Percentiles rank a stretch among this genome's conserved stretches.
Conservation (phyloP, 2,329 filamentous ascomycete species). For the Boeremia lycopersici region DNA sequence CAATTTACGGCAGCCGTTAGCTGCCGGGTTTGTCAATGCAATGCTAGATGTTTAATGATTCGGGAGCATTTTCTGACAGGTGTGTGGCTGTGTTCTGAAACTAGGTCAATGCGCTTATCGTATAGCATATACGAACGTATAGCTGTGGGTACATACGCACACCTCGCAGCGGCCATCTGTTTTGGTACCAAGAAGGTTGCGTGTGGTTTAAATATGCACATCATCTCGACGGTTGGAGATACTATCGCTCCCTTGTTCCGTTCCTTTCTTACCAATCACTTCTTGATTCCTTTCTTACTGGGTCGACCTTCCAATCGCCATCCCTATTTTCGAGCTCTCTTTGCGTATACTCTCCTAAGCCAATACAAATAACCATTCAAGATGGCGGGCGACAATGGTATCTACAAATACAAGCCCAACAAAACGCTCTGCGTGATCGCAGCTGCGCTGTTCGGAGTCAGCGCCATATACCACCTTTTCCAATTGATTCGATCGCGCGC, state of each 20-base stretch:
- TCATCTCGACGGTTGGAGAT: neutral
- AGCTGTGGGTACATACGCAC: neutral
- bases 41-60: neutral
- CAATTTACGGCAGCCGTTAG: neutral
- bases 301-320: neutral
- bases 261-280: neutral
- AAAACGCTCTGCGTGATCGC: constrained; percentile 16
- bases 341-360: neutral
- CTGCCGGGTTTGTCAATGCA: neutral
- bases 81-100: constrained; percentile 12
- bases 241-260: neutral
- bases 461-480: constrained; percentile 24
- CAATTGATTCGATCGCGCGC: constrained; percentile 25
- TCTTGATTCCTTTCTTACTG: neutral
- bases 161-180: neutral
- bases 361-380: neutral
- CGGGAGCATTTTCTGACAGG: neutral
- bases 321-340: neutral
- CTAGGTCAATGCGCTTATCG: constrained; percentile 9
- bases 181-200: neutral
- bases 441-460: constrained; percentile 23
- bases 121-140: constrained; percentile 18
- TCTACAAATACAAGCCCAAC: constrained; percentile 28
- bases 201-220: constrained; percentile 4
- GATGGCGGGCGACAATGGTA: constrained; percentile 22